Evolutionary conservation across 352 stramenopile genomes (phyloP).

Genomic region (Peronospora farinosa): DNA sequence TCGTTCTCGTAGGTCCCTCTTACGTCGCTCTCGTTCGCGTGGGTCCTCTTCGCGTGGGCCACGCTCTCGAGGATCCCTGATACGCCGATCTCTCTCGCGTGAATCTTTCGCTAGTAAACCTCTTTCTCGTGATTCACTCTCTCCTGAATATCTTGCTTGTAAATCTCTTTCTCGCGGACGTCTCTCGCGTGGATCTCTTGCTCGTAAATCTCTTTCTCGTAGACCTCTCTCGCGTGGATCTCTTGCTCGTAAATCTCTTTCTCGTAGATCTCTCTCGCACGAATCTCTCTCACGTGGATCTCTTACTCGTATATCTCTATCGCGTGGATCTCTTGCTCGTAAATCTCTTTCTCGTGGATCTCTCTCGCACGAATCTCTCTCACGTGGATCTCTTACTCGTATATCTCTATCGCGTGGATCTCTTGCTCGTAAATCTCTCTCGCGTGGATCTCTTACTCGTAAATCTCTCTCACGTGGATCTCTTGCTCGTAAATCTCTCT

Average conservation of each 20-base stretch:
- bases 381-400: constrained; percentile 1
- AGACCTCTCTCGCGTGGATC: neutral
- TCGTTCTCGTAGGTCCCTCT: neutral
- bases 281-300: constrained; percentile 3
- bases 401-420: constrained; percentile 6
- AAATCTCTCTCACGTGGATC: constrained; percentile 1
- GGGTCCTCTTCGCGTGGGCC: neutral
- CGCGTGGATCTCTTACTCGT: constrained; percentile 5
- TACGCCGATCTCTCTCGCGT: neutral
- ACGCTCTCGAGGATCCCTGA: neutral
- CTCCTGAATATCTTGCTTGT: neutral
- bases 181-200: constrained; percentile 3
- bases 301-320: constrained; percentile 3
- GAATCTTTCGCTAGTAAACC: neutral
- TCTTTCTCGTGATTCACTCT: neutral
- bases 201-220: neutral
- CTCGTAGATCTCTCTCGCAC: constrained; percentile 8
- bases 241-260: constrained; percentile 2
- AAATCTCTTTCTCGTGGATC: constrained; percentile 5
- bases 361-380: constrained; percentile 1
- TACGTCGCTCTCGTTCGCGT: neutral
- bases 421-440: constrained; percentile 5
- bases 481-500: neutral
- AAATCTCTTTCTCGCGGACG: constrained; percentile 8
- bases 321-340: constrained; percentile 5